Percentiles rank a stretch among this genome's conserved stretches.
phyloP scores from a whole-genome alignment of 2,329 filamentous ascomycete species.

The Triangularia verruculosa region DNA sequence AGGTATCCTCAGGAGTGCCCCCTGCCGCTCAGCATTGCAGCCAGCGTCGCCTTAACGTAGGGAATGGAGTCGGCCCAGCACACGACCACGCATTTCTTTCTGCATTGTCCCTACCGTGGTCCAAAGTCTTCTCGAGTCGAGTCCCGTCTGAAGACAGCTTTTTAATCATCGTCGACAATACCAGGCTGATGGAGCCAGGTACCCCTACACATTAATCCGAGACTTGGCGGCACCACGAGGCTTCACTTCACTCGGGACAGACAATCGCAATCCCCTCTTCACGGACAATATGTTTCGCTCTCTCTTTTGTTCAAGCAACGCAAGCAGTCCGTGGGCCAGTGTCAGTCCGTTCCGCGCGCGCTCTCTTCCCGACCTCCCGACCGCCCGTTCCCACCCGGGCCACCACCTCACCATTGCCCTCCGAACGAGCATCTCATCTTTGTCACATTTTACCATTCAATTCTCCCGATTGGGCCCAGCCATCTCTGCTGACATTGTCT shows the following conservation, averaged over 20 bases:
- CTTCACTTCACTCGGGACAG: neutral
- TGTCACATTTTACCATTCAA: neutral
- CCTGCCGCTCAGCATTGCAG: constrained; percentile 8
- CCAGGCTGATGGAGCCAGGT: neutral
- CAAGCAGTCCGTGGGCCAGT: neutral
- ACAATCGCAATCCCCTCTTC: neutral
- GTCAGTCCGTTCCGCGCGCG: neutral
- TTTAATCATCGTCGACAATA: too few species aligned
- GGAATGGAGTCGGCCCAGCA: constrained; percentile 5
- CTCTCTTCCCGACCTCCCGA: neutral
- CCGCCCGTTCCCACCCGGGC: neutral
- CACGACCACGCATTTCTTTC: neutral
- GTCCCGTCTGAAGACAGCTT: neutral
- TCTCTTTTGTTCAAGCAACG: neutral
- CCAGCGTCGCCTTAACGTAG: constrained; percentile 10
- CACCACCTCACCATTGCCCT: neutral
- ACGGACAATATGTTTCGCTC: neutral
- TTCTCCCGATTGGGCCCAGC: neutral
- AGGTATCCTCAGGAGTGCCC: neutral
- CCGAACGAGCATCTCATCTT: neutral
- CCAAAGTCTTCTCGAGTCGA: neutral
- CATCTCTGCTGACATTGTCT: neutral
- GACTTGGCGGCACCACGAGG: neutral
- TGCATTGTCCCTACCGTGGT: neutral
- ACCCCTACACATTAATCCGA: neutral